Evolutionary conservation across 208 protist species (phyloP).

Genomic region (Borovskyia barvae): DNA sequence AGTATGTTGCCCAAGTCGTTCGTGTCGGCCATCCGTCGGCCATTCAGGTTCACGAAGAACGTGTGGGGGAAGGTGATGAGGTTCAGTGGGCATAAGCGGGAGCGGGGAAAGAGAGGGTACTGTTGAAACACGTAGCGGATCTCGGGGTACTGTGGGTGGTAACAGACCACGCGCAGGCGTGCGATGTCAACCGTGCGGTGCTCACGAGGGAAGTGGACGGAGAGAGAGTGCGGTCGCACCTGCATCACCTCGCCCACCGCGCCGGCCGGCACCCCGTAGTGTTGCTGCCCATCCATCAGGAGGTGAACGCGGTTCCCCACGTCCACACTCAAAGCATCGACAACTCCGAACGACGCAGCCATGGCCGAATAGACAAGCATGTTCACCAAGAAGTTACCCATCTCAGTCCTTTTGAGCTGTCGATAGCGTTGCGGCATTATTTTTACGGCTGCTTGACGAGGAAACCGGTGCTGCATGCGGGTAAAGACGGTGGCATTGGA

Average conservation of each 20-base stretch:
- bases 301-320: slow-evolving; percentile 75
- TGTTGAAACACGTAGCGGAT: slow-evolving; percentile 75
- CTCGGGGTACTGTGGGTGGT: slow-evolving; percentile 79
- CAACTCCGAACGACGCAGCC: slow-evolving; percentile 51
- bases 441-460: slow-evolving; percentile 69
- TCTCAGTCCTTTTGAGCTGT: slow-evolving; percentile 71
- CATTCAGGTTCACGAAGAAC: slow-evolving; percentile 73
- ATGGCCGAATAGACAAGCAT: slow-evolving; percentile 61
- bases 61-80: slow-evolving; percentile 49
- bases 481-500: slow-evolving; percentile 73
- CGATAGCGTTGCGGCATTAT: slow-evolving; percentile 47
- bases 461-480: slow-evolving; percentile 61
- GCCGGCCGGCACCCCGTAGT: slow-evolving; percentile 64
- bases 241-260: slow-evolving; percentile 81
- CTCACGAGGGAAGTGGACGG: slow-evolving; percentile 71
- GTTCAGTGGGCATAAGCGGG: slow-evolving; percentile 61
- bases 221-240: slow-evolving; percentile 70
- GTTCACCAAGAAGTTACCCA: slow-evolving; percentile 81
- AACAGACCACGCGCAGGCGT: slow-evolving; percentile 63
- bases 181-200: slow-evolving; percentile 80
- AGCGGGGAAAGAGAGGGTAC: slow-evolving; percentile 82
- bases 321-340: slow-evolving; percentile 73
- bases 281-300: slow-evolving; percentile 44
- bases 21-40: slow-evolving; percentile 80
- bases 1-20: slow-evolving; percentile 89